Conservation (phyloP, 495 filamentous ascomycete species). For the Staphylotrichum longicolle region DNA sequence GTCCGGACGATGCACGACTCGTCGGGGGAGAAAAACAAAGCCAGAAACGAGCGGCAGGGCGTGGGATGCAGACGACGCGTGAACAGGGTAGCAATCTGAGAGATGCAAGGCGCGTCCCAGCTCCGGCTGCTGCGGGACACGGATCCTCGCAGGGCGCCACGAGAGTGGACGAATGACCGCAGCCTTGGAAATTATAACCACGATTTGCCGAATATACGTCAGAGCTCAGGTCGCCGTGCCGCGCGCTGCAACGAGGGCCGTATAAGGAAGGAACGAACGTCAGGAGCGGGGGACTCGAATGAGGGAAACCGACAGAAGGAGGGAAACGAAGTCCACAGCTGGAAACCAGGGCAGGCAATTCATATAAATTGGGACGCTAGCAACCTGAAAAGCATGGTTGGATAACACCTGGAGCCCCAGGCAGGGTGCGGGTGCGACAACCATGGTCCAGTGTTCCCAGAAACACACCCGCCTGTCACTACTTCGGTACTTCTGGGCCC, state of each 20-base stretch:
- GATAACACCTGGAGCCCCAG: neutral
- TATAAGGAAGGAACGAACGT: neutral
- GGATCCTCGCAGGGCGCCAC: conserved; percentile 15
- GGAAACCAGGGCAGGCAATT: conserved; percentile 2
- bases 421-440: neutral
- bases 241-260: neutral
- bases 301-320: neutral
- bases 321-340: neutral
- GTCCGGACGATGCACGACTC: neutral
- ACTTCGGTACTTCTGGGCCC: neutral
- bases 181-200: conserved; percentile 23
- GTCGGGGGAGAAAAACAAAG: conserved; percentile 4
- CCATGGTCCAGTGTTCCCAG: conserved; percentile 2
- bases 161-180: conserved; percentile 22
- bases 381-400: neutral
- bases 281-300: neutral
- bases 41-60: conserved; percentile 6
- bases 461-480: neutral
- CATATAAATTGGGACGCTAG: conserved; percentile 8
- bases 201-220: conserved; percentile 33
- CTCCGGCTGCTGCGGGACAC: conserved; percentile 23
- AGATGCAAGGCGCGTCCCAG: conserved; percentile 27
- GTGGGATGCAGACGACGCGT: conserved; percentile 25
- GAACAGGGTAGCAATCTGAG: conserved; percentile 8
- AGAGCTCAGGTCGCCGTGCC: conserved; percentile 22